These are phyloP conservation scores for Exophiala aquamarina DNA, from an alignment of 2,329 filamentous ascomycete genomes.

Conservation along the genomic window DNA sequence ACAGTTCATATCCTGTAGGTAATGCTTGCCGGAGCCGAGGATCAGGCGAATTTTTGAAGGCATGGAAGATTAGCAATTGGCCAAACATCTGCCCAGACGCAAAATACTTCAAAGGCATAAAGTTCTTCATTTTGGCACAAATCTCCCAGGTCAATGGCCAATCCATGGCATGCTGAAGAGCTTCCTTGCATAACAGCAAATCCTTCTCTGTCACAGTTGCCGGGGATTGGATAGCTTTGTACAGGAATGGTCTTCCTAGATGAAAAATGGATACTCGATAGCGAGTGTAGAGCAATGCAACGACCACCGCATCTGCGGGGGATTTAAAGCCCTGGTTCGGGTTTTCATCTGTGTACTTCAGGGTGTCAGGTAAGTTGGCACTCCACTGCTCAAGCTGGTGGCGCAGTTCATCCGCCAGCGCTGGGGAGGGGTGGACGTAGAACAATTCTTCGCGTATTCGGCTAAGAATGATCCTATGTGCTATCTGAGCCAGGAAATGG, in stretches of 20 bases:
- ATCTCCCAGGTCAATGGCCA: constrained; percentile 41
- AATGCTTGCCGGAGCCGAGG: constrained; percentile 36
- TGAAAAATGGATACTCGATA: constrained; percentile 23
- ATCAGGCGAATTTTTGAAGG: constrained; percentile 40
- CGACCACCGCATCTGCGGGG: constrained; percentile 19
- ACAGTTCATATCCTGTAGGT: constrained; percentile 41
- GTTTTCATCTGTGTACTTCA: constrained; percentile 46
- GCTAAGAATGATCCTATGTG: constrained; percentile 56
- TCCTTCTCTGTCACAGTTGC: constrained; percentile 38
- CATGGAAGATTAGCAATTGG: constrained; percentile 43
- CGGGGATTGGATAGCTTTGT: constrained; percentile 43
- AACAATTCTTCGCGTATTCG: constrained; percentile 47
- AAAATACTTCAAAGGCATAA: constrained; percentile 44
- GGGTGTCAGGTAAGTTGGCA: constrained; percentile 47
- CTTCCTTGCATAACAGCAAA: constrained; percentile 39
- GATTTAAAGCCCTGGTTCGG: constrained; percentile 20
- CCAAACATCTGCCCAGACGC: constrained; percentile 43
- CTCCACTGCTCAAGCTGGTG: constrained; percentile 59
- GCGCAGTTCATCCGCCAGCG: constrained; percentile 52
- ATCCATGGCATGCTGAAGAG: constrained; percentile 42
- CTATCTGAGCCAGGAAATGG: constrained; percentile 58
- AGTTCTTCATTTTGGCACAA: constrained; percentile 43
- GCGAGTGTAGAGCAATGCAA: constrained; percentile 19
- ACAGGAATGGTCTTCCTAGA: constrained; percentile 23
- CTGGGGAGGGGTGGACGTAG: constrained; percentile 46